Evolutionary conservation across 306 rosid genomes (phyloP).

Genomic region (Corylus avellana): DNA sequence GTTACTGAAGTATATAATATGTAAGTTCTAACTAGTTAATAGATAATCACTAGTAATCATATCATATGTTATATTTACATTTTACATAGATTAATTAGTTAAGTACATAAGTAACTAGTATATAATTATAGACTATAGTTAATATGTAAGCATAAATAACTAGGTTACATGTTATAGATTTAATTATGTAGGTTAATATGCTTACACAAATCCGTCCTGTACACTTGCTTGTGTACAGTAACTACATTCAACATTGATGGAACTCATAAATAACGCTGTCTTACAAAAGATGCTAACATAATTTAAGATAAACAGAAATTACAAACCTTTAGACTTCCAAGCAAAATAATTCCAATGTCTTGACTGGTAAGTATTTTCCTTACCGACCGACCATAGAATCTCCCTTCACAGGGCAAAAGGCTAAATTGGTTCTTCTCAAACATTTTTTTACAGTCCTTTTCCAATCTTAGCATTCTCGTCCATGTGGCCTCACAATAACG

Average conservation of each 20-base stretch:
- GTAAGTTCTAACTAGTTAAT: too few species aligned
- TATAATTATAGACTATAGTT: too few species aligned
- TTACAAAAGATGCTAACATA: constrained; percentile 21
- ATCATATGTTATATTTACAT: too few species aligned
- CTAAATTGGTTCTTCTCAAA: constrained; percentile 37
- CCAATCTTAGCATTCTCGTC: constrained; percentile 38
- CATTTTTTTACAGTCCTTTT: constrained; percentile 31
- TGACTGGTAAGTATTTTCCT: constrained; percentile 62
- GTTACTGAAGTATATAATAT: too few species aligned
- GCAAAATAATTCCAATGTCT: constrained; percentile 63
- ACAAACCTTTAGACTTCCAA: constrained; percentile 77
- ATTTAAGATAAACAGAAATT: constrained; percentile 20
- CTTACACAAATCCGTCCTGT: not conserved
- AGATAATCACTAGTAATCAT: too few species aligned
- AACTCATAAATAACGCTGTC: constrained; percentile 16
- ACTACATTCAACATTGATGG: constrained; percentile 9
- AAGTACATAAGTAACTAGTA: too few species aligned
- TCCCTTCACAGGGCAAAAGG: constrained; percentile 45
- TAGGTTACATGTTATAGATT: too few species aligned
- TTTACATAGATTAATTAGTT: too few species aligned
- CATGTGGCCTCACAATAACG: constrained; percentile 47
- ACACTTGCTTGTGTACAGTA: constrained; percentile 5
- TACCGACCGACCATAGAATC: constrained; percentile 40
- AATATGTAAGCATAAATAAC: too few species aligned
- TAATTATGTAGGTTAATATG: too few species aligned